Base-by-base conservation (phyloP, 768 basidiomycete species). In the Vishniacozyma victoriae region DNA sequence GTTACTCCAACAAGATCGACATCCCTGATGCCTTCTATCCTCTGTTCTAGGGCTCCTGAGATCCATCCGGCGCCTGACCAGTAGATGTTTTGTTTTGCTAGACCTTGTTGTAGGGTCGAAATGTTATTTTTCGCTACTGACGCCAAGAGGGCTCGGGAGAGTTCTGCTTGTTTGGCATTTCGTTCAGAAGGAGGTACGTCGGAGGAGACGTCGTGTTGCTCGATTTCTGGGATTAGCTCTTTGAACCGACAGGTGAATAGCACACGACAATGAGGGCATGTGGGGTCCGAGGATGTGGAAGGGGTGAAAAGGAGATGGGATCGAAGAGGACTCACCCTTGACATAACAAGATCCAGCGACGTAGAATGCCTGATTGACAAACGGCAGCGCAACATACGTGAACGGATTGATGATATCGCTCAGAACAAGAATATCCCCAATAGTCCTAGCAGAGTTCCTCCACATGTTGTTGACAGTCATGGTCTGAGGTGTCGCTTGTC, bases 301-400 rank as follows among this genome's bases (percentile, higher is more conserved):
- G 29, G 9, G n/a, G 29, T 9, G 29, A 9, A 9, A 9, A 33
- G 29, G 9, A 33, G 29, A n/a, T 33, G 29, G n/a, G 9, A 33
- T n/a, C 29, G 29, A 33, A 9, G 29, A 33, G n/a, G 29, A 9
- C 60, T 49, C 48, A 62, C 60, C 60, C 31, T 59, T 59, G 5
- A 62, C 48, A 47, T 58, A 62, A 27, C 54, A 62, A 23, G 52
- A 55, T 33, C 50, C 55, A 11, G 60, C 55, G 0, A 62, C 58
- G 46, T 46, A 66, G 48, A 66, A 60, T 7, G 52, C 46, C 35
- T 66, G 60, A 31, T 62, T 66, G 16, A 57, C 55, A 27, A 60
- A 62, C 15, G 60, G 58, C 2, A 62, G 37, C 3, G 58, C 37
- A 18, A 57, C 41, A 29, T 58, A 62, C 5, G 47, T 43, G 26